Base-by-base conservation (phyloP, 148 eudicot species). In the Silene uniflora region DNA sequence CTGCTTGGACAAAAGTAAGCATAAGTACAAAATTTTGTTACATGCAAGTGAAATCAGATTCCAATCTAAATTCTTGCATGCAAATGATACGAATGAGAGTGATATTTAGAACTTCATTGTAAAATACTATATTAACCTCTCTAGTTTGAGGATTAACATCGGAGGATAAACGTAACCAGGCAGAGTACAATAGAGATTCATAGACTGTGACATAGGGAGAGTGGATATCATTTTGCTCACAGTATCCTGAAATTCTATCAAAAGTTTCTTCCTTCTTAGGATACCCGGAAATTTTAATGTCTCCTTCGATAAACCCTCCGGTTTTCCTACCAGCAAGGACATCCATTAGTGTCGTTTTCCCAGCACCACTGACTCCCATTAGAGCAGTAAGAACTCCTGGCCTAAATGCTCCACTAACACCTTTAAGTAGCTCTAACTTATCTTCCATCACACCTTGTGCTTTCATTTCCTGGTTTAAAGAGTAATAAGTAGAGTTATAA, bases 311-410 rank as follows among this genome's bases (percentile, higher is more conserved):
- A 74, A 89, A 92, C 32, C 96, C 91, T 24, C 97, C 90, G 1
- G 91, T 92, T 84, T 92, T 90, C 42, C 93, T 80, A 62, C 96
- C 91, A 25, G 96, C 96, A 44, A 90, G 79, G 42, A 92, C 97
- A 79, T 92, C 97, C 97, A 92, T 90, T 35, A 92, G 85, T 42
- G 97, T 92, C 22, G 97, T 92, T 83, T 92, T 92, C n/a, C 96
- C 97, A 4, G 97, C 97, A 62, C 97, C 92, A 77, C 94, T 92
- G 9, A 90, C 91, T 29, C 97, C 97, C 97, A 92, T 92, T 6
- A 90, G 81, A 76, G 97, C 97, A 2, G 93, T 92, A 22, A 92
- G 89, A 73, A 89, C 88, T 69, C 97, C 93, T 1, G 98, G 98
- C 80, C 93, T 85, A 65, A 90, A 92, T 55, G 88, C 83, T 67